Base-by-base conservation (phyloP, 148 eudicot genomes). In the Cornus kousa region DNA sequence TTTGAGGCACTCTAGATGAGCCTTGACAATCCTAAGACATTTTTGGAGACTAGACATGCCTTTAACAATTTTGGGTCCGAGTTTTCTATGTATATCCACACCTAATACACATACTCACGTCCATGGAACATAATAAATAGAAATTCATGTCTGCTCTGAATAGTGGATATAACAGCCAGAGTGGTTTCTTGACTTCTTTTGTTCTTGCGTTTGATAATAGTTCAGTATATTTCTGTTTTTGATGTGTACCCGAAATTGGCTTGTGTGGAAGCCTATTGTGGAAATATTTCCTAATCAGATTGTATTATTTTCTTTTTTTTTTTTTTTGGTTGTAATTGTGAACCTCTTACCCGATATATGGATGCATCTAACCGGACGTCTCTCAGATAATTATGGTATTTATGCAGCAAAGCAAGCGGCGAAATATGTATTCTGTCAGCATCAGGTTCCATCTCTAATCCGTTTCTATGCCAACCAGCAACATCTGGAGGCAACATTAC, bases 371-470 rank as follows among this genome's bases (percentile, higher is more conserved):
- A 46, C 82, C 92, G 98, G 98, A 94, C 76, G 91, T 92, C 39
- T 82, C 87, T 60, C 97, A 92, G 85, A 92, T 85, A 85, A 89
- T 94, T 70, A 82, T 88, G 89, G 73, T 79, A 77, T 92, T 94
- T 82, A 80, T 88, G 90, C 94, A 94, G 79, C 97, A 92, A 86
- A 79, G 87, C 80, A 89, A 82, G 82, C 83, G 85, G n/a, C 43
- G 98, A 92, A 74, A 78, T 92, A 35, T 92, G 94, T 80, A 85
- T 94, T 77, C 85, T 94, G 81, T 94, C 98, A 60, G 98, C 98
- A 82, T 90, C 94, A 75, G 98, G 97, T 83, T 87, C 93, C 68
- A 80, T 94, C 57, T 75, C 90, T 46, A 89, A 82, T 83, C 95
- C 91, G 62, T 88, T 91, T 80, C 87, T 94, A 53, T 87, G 88